These are phyloP conservation scores for Fragosphaeria purpurea DNA, from an alignment of 2,329 filamentous ascomycete genomes.

Conservation along the genomic window DNA sequence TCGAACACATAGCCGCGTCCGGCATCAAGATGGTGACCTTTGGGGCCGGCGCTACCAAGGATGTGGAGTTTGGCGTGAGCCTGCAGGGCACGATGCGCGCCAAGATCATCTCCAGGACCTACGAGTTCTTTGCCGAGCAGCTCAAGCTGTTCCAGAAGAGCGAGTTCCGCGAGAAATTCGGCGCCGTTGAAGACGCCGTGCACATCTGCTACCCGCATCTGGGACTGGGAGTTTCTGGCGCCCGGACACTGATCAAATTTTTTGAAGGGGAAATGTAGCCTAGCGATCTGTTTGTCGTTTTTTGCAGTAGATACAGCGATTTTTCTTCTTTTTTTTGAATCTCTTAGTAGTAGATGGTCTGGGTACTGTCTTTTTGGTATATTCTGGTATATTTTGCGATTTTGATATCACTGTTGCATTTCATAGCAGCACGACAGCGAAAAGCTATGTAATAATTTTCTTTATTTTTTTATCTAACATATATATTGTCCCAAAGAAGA, in stretches of 20 bases:
- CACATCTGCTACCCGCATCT: conserved; percentile 87
- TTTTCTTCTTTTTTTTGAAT: not conserved
- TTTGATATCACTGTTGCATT: too few relatives aligned
- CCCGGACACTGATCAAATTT: conserved; percentile 80
- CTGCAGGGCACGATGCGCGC: conserved; percentile 71
- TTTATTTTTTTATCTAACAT: too few relatives aligned
- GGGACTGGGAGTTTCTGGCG: conserved; percentile 70
- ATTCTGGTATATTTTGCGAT: too few relatives aligned
- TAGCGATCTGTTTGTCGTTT: too few relatives aligned
- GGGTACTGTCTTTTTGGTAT: too few relatives aligned
- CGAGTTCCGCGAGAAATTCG: conserved; percentile 86
- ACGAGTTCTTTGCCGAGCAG: conserved; percentile 72
- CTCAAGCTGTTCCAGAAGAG: conserved; percentile 75
- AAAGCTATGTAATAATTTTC: too few relatives aligned
- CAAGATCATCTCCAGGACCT: conserved; percentile 72
- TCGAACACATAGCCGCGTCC: conserved; percentile 39
- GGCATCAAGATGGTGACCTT: conserved; percentile 69
- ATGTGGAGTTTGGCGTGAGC: conserved; percentile 70
- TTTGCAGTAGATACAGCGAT: not conserved
- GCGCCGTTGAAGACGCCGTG: conserved; percentile 70
- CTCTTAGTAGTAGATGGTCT: too few relatives aligned
- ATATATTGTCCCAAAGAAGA: too few relatives aligned
- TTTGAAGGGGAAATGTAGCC: conserved; percentile 54
- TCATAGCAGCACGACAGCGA: too few relatives aligned
- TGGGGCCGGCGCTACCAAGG: conserved; percentile 67